Evolutionary conservation across 2,329 filamentous ascomycete species (phyloP).

Genomic region (Taxawa tesnikishii): DNA sequence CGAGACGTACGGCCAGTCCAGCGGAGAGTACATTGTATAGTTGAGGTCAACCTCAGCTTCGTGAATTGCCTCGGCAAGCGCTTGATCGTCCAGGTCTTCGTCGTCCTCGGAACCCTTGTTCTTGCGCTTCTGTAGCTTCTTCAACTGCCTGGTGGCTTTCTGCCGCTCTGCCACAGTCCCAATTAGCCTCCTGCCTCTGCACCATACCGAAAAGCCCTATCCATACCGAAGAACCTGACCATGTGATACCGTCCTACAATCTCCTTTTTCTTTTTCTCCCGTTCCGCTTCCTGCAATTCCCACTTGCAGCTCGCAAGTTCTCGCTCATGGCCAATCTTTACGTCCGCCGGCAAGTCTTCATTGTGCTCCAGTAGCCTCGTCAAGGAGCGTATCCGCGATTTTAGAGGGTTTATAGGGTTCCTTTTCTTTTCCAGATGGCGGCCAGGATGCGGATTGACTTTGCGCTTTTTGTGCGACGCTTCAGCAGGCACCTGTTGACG

Average conservation of each 20-base stretch:
- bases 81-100: constrained; percentile 21
- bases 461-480: constrained; percentile 11
- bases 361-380: constrained; percentile 51
- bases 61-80: constrained; percentile 23
- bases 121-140: constrained; percentile 47
- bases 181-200: constrained; percentile 36
- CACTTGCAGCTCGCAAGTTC: constrained; percentile 56
- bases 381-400: constrained; percentile 60
- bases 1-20: constrained; percentile 56
- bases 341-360: constrained; percentile 51
- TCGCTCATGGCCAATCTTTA: constrained; percentile 57
- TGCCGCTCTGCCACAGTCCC: constrained; percentile 45
- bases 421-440: constrained; percentile 19
- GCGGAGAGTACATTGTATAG: constrained; percentile 62
- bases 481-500: constrained; percentile 12
- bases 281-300: constrained; percentile 47
- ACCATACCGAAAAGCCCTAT: constrained; percentile 50
- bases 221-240: constrained; percentile 70
- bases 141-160: constrained; percentile 53
- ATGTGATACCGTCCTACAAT: constrained; percentile 76
- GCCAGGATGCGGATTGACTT: constrained; percentile 12
- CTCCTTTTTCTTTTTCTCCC: constrained; percentile 49
- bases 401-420: constrained; percentile 39
- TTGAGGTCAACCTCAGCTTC: constrained; percentile 58
- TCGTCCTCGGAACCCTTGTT: constrained; percentile 36